Evolutionary conservation across 177 flowering plant genomes (phyloP).

Genomic region (Vitis hybrid): DNA sequence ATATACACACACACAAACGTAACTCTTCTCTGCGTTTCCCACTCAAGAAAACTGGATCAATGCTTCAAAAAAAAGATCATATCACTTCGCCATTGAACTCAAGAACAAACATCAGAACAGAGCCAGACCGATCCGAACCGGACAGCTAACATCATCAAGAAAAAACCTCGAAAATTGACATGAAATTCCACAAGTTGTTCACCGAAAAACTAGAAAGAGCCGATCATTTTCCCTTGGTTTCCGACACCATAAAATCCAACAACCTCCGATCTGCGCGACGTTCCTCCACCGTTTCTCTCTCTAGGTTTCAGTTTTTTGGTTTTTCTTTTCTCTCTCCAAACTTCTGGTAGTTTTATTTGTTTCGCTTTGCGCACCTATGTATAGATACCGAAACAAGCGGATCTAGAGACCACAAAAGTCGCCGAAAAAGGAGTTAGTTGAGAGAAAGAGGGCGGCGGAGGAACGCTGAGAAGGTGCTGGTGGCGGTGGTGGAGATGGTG

Average conservation of each 20-base stretch:
- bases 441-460: not conserved
- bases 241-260: not conserved
- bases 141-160: not conserved
- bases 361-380: not conserved
- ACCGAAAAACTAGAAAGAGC: too few relatives aligned
- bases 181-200: not conserved
- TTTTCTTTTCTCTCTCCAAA: slow-evolving; percentile 2
- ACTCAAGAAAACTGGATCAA: too few relatives aligned
- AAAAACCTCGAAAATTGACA: not conserved
- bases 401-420: slow-evolving; percentile 16
- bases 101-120: too few relatives aligned
- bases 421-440: slow-evolving; percentile 3
- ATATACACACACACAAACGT: too few relatives aligned
- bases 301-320: not conserved
- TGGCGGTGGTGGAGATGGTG: not conserved
- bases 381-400: slow-evolving; percentile 17
- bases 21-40: too few relatives aligned
- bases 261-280: slow-evolving; percentile 7
- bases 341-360: not conserved
- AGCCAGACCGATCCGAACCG: too few relatives aligned
- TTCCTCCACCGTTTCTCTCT: slow-evolving; percentile 4
- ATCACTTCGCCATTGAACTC: too few relatives aligned
- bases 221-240: not conserved
- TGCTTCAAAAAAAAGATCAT: too few relatives aligned
- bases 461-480: not conserved